These are phyloP conservation scores for Olyra latifolia DNA, from an alignment of 176 grass and related monocot genomes.

Conservation along the genomic window DNA sequence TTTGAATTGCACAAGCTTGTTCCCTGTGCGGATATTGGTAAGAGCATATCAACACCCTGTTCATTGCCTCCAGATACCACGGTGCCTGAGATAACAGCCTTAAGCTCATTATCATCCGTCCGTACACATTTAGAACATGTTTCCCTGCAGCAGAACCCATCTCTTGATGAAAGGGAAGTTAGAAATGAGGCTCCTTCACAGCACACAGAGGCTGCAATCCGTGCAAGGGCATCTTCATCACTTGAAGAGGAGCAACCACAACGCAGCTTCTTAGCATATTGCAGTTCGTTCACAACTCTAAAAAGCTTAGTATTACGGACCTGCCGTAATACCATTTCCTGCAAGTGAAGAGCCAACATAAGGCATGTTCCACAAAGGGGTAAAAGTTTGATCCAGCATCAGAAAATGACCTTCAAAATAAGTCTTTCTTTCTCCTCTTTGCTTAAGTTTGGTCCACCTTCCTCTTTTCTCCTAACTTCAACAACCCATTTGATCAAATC, in stretches of 20 bases:
- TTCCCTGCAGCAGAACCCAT: conserved; percentile 63
- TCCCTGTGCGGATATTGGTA: conserved; percentile 39
- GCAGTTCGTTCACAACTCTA: conserved; percentile 46
- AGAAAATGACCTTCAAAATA: conserved; percentile 42
- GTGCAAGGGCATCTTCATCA: conserved; percentile 36
- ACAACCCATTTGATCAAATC: conserved; percentile 85
- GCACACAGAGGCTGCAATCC: conserved; percentile 55
- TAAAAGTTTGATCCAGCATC: background rate
- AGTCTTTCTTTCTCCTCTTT: conserved; percentile 74
- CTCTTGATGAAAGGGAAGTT: conserved; percentile 38
- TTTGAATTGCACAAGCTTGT: conserved; percentile 32
- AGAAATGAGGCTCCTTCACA: conserved; percentile 74
- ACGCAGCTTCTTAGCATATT: conserved; percentile 40
- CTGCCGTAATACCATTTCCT: conserved; percentile 81
- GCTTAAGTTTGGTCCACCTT: conserved; percentile 51
- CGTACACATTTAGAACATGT: conserved; percentile 53
- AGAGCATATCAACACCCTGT: conserved; percentile 53
- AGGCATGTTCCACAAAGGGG: background rate
- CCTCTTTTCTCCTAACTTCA: conserved; percentile 89
- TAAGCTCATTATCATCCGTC: conserved; percentile 39
- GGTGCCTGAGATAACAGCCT: conserved; percentile 46
- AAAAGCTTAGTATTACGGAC: conserved; percentile 59
- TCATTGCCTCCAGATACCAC: conserved; percentile 47
- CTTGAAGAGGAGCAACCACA: conserved; percentile 25
- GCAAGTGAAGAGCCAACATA: conserved; percentile 12